Base-by-base conservation (phyloP, 345 rosid species). In the Corchorus capsularis region DNA sequence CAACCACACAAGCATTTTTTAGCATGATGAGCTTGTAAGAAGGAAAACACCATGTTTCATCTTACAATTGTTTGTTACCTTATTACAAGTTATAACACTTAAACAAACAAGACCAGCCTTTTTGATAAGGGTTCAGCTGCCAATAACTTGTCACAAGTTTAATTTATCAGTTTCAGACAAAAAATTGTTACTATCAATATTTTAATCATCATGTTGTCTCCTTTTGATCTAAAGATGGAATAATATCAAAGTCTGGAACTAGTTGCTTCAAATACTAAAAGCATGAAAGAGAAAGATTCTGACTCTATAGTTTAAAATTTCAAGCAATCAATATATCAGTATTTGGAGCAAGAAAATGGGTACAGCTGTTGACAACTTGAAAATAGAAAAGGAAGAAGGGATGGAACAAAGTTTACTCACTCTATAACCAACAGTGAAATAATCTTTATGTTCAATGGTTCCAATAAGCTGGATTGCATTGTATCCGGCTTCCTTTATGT, bases 381-480 rank as follows among this genome's bases (percentile, higher is more conserved):
- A 16, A 17, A 32, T 62, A 34, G 16, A 73, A 32, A 39, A 47
- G 34, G 46, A 73, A 74, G 39, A 22, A 57, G 81, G 61, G 19
- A 35, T 11, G 46, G 52, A 74, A 54, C 19, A 78, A 57, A 61
- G 63, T 34, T 19, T 54, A 80, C 98, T 86, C 81, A 95, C 99
- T 86, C 92, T 89, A 78, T 95, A 95, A 57, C 99, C 99, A 80
- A 87, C 92, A 70, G 94, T 92, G 79, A 86, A 92, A 79, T 95
- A 95, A 81, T 93, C 99, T 85, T 92, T 95, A 86, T 95, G 99
- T 89, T 95, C 99, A 70, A 88, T 85, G 57, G 90, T 87, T 74
- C 98, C 99, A 83, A 95, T 85, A 82, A 95, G 83, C 87, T 95
- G 97, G 79, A 95, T 87, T 75, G 93, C 99, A 82, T 92, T 95